Percentiles rank a stretch among this genome's conserved stretches.
These are phyloP conservation scores for Chenopodium suecicum DNA, from an alignment of 148 eudicot genomes.

Conservation along the genomic window DNA sequence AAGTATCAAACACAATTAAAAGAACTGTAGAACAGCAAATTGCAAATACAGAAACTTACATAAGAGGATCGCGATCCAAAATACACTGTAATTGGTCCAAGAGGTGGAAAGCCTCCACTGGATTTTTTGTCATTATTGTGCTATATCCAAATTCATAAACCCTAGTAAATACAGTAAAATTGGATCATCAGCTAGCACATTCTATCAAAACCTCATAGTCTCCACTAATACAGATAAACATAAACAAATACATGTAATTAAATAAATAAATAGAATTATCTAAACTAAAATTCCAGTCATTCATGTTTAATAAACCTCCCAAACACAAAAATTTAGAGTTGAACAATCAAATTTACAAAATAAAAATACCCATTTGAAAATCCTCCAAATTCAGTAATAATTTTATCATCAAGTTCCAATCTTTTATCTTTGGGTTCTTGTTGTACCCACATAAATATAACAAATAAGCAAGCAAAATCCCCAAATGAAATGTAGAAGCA, in stretches of 20 bases:
- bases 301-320: too few species aligned
- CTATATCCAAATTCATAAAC: neutral
- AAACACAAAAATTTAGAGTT: too few species aligned
- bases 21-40: neutral
- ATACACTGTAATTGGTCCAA: slow-evolving; percentile 39
- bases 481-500: neutral
- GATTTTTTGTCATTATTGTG: slow-evolving; percentile 17
- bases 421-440: neutral
- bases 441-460: neutral
- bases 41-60: slow-evolving; percentile 30
- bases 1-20: neutral
- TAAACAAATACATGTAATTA: too few species aligned
- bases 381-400: neutral
- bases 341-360: neutral
- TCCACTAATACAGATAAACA: neutral
- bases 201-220: neutral
- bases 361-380: neutral
- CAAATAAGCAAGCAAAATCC: neutral
- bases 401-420: neutral
- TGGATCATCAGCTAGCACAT: neutral
- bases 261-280: too few species aligned
- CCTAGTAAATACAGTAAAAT: neutral
- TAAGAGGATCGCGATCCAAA: slow-evolving; percentile 49
- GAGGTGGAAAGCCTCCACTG: slow-evolving; percentile 17
- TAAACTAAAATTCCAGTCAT: too few species aligned